These are phyloP conservation scores for Babesia ovata DNA, from an alignment of 169 alveolate genomes.

Conservation along the genomic window DNA sequence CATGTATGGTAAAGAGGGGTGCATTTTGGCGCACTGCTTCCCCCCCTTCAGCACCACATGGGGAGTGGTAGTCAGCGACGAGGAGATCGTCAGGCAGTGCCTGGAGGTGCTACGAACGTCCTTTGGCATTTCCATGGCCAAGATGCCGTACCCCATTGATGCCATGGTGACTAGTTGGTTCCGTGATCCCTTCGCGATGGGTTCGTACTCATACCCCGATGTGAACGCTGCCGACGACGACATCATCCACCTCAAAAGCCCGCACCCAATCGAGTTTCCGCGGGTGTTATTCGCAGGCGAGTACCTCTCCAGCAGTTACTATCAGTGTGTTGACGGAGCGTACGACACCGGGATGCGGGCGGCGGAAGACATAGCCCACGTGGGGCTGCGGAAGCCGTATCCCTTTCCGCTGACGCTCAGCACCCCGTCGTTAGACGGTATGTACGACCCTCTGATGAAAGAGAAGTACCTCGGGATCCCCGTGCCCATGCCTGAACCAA, in stretches of 20 bases:
- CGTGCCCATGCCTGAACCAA: conserved; percentile 58
- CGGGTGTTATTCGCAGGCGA: conserved; percentile 77
- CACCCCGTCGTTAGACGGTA: conserved; percentile 62
- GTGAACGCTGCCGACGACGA: conserved; percentile 74
- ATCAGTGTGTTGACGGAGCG: conserved; percentile 81
- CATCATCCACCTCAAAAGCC: conserved; percentile 74
- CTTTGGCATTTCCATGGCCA: conserved; percentile 59
- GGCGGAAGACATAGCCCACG: conserved; percentile 78
- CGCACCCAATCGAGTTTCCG: conserved; percentile 74
- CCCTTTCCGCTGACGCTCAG: conserved; percentile 27
- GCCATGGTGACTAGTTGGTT: conserved; percentile 76
- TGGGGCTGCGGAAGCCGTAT: conserved; percentile 62
- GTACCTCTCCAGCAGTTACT: conserved; percentile 73
- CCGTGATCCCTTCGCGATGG: conserved; percentile 72
- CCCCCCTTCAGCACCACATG: conserved; percentile 76
- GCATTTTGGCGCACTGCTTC: conserved; percentile 76
- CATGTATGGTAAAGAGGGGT: conserved; percentile 76
- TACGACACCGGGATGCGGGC: conserved; percentile 80
- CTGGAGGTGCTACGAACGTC: conserved; percentile 64
- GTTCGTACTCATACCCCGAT: conserved; percentile 77
- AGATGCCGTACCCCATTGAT: conserved; percentile 71
- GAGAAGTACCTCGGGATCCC: conserved; percentile 72
- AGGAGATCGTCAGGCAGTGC: conserved; percentile 68
- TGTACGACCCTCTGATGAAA: conserved; percentile 44
- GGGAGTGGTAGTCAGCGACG: conserved; percentile 59